A percentile compares a stretch with the other conserved stretches of the same genome.
These are phyloP conservation scores for Colletotrichum sp. DNA, from an alignment of 2,329 filamentous ascomycete species.

Conservation along the genomic window DNA sequence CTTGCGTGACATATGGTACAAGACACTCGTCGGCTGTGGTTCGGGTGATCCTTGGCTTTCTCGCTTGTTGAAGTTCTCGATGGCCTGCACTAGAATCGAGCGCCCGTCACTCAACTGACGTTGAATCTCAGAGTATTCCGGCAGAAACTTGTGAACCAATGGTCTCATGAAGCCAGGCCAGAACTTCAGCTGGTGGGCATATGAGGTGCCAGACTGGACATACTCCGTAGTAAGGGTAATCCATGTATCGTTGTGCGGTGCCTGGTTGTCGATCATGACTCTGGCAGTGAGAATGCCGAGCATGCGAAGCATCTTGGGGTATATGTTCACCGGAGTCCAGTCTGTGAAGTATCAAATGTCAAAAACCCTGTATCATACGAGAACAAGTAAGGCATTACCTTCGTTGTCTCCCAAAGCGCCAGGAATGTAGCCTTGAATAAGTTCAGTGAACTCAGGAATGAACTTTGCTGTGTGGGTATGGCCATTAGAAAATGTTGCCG, in stretches of 20 bases:
- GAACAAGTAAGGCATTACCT: not conserved
- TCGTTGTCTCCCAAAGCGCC: not conserved
- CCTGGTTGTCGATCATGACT: not conserved
- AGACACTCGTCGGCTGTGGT: not conserved
- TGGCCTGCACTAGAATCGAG: not conserved
- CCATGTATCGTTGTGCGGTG: not conserved
- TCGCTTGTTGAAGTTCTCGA: not conserved
- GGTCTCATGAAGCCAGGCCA: not conserved
- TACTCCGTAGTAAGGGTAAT: not conserved
- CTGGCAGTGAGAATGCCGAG: not conserved
- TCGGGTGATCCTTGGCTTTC: not conserved
- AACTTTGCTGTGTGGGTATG: not conserved
- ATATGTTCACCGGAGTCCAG: not conserved
- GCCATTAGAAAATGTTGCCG: not conserved
- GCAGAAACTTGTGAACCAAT: not conserved
- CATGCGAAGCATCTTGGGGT: not conserved
- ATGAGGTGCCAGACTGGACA: not conserved
- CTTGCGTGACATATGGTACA: not conserved
- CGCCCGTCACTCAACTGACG: not conserved
- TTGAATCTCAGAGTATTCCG: not conserved
- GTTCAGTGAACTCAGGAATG: not conserved
- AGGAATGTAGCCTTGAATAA: not conserved
- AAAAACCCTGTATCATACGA: not conserved
- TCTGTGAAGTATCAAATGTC: not conserved
- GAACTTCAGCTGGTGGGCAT: not conserved